phyloP scores from a whole-genome alignment of 345 rosid genomes.

The Pelargonium nanum region DNA sequence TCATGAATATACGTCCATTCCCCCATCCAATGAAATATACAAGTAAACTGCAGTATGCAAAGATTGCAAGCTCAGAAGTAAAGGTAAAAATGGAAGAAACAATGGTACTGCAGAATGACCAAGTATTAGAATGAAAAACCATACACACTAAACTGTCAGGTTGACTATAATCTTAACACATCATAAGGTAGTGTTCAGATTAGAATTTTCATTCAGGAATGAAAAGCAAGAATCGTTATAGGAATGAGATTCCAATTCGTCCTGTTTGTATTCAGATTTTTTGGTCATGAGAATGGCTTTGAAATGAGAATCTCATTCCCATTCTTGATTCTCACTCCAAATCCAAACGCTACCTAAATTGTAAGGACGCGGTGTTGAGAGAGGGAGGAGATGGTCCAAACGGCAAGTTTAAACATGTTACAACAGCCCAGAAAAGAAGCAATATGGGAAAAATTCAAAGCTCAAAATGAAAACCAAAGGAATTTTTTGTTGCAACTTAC shows the following conservation, averaged over 20 bases:
- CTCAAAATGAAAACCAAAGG: not conserved
- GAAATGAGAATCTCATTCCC: no score
- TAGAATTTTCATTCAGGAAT: no score
- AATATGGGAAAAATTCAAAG: not conserved
- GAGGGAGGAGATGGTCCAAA: not conserved
- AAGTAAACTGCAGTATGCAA: not conserved
- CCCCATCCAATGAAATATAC: not conserved
- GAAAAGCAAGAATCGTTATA: no score
- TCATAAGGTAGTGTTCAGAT: no score
- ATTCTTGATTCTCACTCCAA: no score
- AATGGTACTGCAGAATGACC: not conserved
- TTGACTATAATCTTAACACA: no score
- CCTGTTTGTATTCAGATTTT: no score
- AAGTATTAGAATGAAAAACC: not conserved
- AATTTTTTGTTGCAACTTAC: conserved; percentile 55
- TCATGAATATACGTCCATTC: not conserved
- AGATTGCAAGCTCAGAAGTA: not conserved
- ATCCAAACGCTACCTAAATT: no score
- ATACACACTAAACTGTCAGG: no score
- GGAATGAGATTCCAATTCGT: no score
- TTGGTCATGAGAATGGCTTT: no score
- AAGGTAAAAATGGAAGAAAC: not conserved
- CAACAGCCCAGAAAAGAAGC: not conserved
- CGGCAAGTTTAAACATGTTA: not conserved
- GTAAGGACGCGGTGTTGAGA: no score